These are phyloP conservation scores for Spizellomyces punctatus DNA, from an alignment of 192 early-diverging fungal genomes.

Conservation along the genomic window DNA sequence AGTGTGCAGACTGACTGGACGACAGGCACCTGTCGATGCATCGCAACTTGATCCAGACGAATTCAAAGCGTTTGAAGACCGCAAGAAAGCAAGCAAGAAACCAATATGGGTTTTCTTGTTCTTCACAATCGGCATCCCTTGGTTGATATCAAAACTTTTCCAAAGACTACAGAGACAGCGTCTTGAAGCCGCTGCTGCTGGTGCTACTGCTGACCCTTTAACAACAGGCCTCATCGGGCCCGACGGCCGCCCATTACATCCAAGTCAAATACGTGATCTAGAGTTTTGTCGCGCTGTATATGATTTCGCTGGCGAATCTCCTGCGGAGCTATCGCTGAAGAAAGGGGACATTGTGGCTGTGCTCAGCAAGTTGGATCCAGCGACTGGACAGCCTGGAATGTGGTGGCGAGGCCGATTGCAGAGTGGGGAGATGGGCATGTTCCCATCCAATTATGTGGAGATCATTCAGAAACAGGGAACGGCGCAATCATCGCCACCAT, in stretches of 20 bases:
- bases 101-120: constrained; percentile 83
- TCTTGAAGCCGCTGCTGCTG: constrained; percentile 35
- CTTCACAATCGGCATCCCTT: constrained; percentile 88
- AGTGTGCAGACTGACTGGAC: constrained; percentile 64
- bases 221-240: constrained; percentile 13
- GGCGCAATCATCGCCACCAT: background rate
- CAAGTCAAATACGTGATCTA: constrained; percentile 54
- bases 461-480: constrained; percentile 71
- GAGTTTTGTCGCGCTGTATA: constrained; percentile 91
- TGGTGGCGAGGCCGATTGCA: constrained; percentile 94
- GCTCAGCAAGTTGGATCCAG: constrained; percentile 75
- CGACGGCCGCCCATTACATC: constrained; percentile 31
- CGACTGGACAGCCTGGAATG: constrained; percentile 69
- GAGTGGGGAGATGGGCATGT: constrained; percentile 81
- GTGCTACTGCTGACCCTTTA: background rate
- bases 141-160: constrained; percentile 87
- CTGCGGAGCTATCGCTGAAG: constrained; percentile 79
- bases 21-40: constrained; percentile 68
- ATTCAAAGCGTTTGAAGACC: constrained; percentile 68
- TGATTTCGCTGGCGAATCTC: constrained; percentile 74
- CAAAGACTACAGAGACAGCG: constrained; percentile 63
- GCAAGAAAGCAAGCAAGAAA: constrained; percentile 41
- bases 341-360: constrained; percentile 91
- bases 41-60: constrained; percentile 70
- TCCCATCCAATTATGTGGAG: constrained; percentile 92